Conservation (phyloP, 2,329 filamentous ascomycete species). For the Ophiostoma tasmaniense region DNA sequence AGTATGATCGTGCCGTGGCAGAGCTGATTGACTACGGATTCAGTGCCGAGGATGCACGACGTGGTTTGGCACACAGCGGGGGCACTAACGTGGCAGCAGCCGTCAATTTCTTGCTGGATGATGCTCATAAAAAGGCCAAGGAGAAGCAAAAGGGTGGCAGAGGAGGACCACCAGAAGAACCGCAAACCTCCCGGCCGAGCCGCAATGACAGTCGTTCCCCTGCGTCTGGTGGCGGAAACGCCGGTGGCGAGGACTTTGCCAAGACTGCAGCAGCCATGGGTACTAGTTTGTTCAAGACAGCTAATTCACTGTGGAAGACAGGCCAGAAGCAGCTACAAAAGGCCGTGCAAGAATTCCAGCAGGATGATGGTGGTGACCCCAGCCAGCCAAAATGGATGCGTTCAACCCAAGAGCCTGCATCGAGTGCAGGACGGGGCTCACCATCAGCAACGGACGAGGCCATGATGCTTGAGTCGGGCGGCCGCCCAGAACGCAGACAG, state of each 20-base stretch:
- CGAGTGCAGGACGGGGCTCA: slow-evolving; percentile 21
- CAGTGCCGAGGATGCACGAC: slow-evolving; percentile 68
- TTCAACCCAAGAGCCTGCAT: slow-evolving; percentile 47
- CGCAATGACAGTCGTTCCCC: slow-evolving; percentile 46
- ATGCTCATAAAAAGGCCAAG: slow-evolving; percentile 77
- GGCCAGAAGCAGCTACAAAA: slow-evolving; percentile 89
- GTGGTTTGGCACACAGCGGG: slow-evolving; percentile 72
- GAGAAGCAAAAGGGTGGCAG: slow-evolving; percentile 46
- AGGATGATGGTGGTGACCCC: slow-evolving; percentile 60
- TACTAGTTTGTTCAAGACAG: slow-evolving; percentile 80
- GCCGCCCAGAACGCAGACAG: slow-evolving; percentile 39
- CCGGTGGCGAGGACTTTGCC: slow-evolving; percentile 62
- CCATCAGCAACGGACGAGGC: slow-evolving; percentile 57
- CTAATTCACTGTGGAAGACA: slow-evolving; percentile 90
- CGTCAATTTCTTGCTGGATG: slow-evolving; percentile 80
- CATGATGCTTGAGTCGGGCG: slow-evolving; percentile 65
- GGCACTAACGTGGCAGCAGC: slow-evolving; percentile 77
- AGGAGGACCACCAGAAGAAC: not conserved
- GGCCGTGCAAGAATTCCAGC: slow-evolving; percentile 78
- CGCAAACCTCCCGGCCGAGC: slow-evolving; percentile 16
- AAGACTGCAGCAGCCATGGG: slow-evolving; percentile 78
- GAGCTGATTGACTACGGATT: slow-evolving; percentile 96
- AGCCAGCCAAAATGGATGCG: slow-evolving; percentile 95
- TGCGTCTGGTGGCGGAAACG: slow-evolving; percentile 24
- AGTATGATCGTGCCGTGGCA: slow-evolving; percentile 70